Evolutionary conservation across 257 asterid genomes (phyloP), one percentile per base, ranked within the genome.

Genomic region (Solanum appendiculatum): DNA sequence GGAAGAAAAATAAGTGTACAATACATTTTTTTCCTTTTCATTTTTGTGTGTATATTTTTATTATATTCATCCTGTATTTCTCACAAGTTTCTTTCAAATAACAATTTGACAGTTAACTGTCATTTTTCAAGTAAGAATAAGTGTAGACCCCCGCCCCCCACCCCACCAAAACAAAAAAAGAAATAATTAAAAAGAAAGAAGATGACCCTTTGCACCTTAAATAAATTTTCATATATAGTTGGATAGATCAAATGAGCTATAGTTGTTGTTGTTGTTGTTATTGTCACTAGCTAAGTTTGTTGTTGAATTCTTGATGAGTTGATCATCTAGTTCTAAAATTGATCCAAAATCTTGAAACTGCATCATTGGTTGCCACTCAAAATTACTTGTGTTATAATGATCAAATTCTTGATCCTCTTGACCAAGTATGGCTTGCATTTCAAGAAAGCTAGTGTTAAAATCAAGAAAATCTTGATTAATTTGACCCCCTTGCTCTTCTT

Each of bases 181-280:
- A 36, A 34, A 16, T 6, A 80, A 80, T 27, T 18, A 3, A 31
- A 83, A 33, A 64, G 13, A 66, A 66, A n/a, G 46, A 63, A n/a
- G 58, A 84, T 39, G 46, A 37, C 77, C 74, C 80, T 44, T 27
- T 56, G 33, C 64, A 37, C 74, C 86, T 29, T 68, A 60, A 31
- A 46, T 86, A 23, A 25, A 92, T 27, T 88, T 88, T 90, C 54
- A 93, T 88, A 86, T 93, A 85, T 89, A 88, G 74, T 93, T 92
- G 21, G 95, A 92, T 9, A 91, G 90, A 92, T 96, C 98, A 69
- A 91, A 93, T 16, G 96, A 85, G 56, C 91, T 91, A 97, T 96
- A 93, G 86, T 88, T 90, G 18, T 94, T 51, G 63, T 18, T 54
- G 63, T 54, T 54, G 18, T 54, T 93, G 85, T 90, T 90, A 9